Evolutionary conservation across 1,284 basidiomycete genomes (phyloP), one percentile per base, ranked within the genome.

Genomic region (Tausonia pullulans): DNA sequence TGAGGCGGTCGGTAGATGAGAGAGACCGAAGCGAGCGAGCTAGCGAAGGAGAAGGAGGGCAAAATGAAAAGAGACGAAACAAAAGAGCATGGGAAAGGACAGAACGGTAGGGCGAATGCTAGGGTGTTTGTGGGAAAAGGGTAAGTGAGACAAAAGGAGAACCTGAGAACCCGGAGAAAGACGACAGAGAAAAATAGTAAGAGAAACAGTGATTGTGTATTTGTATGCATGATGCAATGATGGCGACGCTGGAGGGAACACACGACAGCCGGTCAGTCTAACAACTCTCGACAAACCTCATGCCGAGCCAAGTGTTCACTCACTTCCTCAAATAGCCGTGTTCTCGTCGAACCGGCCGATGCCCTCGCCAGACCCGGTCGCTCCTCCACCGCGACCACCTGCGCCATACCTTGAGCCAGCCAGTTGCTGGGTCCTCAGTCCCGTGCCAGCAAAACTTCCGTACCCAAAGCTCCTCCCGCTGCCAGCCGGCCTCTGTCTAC

Each of bases 401-500:
- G 52, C 63, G 7, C 27, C 45, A 53, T 53, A 51, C 27, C 61
- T 44, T 11, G 61, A 63, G 39, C 41, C 27, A 11, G 46, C 9
- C 39, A 44, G 50, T 40, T 52, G 45, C 58, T 65, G 55, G 9
- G 54, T 50, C n/a, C 60, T 51, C 50, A 62, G 40, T 8, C 40
- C 27, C 13, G 54, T 41, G 39, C 64, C 64, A 4, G 49, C 64
- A 14, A 61, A 65, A 16, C 59, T 61, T 8, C 60, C 60, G 56
- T 61, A 65, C 5, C 64, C 60, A 13, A 65, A 58, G 41, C 48
- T 54, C 11, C 64, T 49, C 39, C 64, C 64, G 11, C 55, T 61
- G 40, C 63, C 63, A 1, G 63, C 27, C 27, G 63, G 7, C 58
- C 63, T 1, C 45, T 45, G 16, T 51, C 58, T 41, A 59, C 45